These are phyloP conservation scores for Taiozyma sp. DNA, from an alignment of 1,139 yeast genomes.

Conservation along the genomic window DNA sequence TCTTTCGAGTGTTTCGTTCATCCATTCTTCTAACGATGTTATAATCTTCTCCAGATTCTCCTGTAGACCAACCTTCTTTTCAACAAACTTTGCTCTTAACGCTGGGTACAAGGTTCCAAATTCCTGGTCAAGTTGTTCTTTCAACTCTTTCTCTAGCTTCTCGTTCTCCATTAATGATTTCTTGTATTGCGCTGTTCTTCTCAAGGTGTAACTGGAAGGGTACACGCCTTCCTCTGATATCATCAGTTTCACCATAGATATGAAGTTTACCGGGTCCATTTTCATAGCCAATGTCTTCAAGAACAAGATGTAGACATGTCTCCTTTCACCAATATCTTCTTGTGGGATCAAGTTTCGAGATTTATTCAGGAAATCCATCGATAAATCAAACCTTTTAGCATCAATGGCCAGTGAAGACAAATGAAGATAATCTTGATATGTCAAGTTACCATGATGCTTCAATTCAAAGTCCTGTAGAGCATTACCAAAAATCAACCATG, in stretches of 20 bases:
- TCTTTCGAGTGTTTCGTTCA: neutral
- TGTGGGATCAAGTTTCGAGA: neutral
- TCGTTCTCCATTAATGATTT: neutral
- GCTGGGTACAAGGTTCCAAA: neutral
- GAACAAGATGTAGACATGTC: conserved; percentile 1
- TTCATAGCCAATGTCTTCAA: conserved; percentile 1
- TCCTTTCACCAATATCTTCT: neutral
- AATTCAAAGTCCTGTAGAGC: conserved; percentile 8
- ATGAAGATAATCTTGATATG: conserved; percentile 6
- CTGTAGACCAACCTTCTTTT: neutral
- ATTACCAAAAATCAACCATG: neutral
- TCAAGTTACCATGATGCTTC: conserved; percentile 3
- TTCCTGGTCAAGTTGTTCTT: neutral
- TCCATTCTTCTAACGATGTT: conserved; percentile 5
- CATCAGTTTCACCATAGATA: neutral
- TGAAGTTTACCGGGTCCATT: neutral
- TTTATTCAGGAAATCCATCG: neutral
- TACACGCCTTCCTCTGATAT: neutral
- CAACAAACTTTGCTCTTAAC: conserved; percentile 1
- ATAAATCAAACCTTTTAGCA: neutral
- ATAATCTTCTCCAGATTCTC: neutral
- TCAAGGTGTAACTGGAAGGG: neutral
- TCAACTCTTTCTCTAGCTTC: neutral
- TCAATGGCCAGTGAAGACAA: conserved; percentile 9
- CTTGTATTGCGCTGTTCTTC: neutral